Percentiles rank a stretch among this genome's conserved stretches.
These are phyloP conservation scores for Calonectria montana DNA, from an alignment of 2,329 filamentous ascomycete genomes.

Conservation along the genomic window DNA sequence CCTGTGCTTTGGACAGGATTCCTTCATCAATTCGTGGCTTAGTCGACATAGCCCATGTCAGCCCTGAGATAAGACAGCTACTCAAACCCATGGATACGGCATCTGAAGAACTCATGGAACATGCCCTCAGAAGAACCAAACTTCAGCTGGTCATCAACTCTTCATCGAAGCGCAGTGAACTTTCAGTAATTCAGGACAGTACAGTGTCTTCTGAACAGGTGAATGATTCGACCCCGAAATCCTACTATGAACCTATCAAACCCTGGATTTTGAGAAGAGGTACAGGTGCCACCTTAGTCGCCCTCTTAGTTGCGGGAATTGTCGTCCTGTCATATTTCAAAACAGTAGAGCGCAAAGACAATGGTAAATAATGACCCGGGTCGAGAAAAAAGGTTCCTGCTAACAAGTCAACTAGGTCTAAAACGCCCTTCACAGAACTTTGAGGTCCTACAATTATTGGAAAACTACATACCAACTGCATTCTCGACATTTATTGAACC, in stretches of 20 bases:
- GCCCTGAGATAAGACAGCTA: neutral
- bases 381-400: neutral
- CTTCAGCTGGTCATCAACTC: neutral
- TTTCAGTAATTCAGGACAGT: neutral
- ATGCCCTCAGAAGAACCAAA: neutral
- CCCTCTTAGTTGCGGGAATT: neutral
- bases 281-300: neutral
- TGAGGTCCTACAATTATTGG: conserved; percentile 2
- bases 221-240: neutral
- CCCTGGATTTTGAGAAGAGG: conserved; percentile 2
- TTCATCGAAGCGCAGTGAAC: neutral
- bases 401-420: neutral
- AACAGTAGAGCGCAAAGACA: neutral
- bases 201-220: neutral
- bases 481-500: conserved; percentile 11
- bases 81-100: neutral
- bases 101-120: neutral
- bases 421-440: conserved; percentile 1
- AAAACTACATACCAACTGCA: conserved; percentile 18
- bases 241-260: conserved; percentile 14
- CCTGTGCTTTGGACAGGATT: neutral
- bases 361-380: neutral
- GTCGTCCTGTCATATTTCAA: conserved; percentile 8
- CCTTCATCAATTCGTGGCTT: neutral
- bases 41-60: neutral